A percentile compares a stretch with the other conserved stretches of the same genome.
phyloP scores from a whole-genome alignment of 257 asterid species.

The Orobanche coerulescens region DNA sequence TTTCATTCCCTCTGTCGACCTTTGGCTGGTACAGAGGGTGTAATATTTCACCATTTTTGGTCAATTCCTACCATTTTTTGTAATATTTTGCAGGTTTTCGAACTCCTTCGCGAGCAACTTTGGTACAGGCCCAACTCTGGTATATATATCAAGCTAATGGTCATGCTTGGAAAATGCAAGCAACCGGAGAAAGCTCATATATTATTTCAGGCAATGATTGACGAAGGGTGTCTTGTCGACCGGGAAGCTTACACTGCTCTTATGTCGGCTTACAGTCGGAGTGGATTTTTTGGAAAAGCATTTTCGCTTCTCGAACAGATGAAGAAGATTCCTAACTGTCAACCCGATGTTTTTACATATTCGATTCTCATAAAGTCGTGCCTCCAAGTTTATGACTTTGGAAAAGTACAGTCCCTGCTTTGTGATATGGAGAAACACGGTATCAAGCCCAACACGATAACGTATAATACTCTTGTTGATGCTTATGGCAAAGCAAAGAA shows the following conservation, averaged over 20 bases:
- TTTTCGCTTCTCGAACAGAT: slow-evolving; percentile 70
- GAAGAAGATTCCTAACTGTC: slow-evolving; percentile 54
- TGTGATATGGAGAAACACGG: slow-evolving; percentile 65
- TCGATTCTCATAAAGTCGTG: slow-evolving; percentile 78
- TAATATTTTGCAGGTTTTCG: slow-evolving; percentile 55
- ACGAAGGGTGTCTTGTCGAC: slow-evolving; percentile 73
- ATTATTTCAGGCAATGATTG: slow-evolving; percentile 71
- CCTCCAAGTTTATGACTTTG: slow-evolving; percentile 55
- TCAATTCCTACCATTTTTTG: too few relatives aligned
- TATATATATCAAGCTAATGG: slow-evolving; percentile 74
- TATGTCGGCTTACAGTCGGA: slow-evolving; percentile 88
- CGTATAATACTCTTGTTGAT: slow-evolving; percentile 83
- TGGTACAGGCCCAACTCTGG: slow-evolving; percentile 87
- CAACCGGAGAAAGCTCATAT: slow-evolving; percentile 92
- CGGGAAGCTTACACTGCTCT: slow-evolving; percentile 90
- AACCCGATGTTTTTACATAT: slow-evolving; percentile 83
- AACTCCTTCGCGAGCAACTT: slow-evolving; percentile 85
- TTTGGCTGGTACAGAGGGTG: too few relatives aligned
- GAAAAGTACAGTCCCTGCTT: slow-evolving; percentile 45
- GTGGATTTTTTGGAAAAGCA: slow-evolving; percentile 57
- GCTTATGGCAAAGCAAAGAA: slow-evolving; percentile 89
- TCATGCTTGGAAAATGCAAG: slow-evolving; percentile 98
- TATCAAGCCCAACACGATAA: slow-evolving; percentile 68
- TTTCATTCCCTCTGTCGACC: too few relatives aligned
- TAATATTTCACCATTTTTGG: too few relatives aligned